These are phyloP conservation scores for Saccharomyces mikatae DNA, from an alignment of 805 yeast species.

Conservation along the genomic window DNA sequence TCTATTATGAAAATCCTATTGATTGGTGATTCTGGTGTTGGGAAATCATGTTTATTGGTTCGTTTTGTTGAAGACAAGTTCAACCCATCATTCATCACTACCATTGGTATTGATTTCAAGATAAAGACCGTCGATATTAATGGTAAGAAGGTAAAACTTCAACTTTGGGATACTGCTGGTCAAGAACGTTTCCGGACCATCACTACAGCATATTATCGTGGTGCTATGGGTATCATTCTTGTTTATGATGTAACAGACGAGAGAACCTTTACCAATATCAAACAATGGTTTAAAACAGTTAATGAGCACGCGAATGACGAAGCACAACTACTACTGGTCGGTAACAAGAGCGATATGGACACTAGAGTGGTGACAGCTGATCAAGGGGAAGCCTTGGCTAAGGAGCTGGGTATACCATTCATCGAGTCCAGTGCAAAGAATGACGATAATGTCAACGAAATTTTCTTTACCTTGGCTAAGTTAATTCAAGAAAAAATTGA, in stretches of 20 bases:
- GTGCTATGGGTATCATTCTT: slow-evolving; percentile 80
- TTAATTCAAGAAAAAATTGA: slow-evolving; percentile 73
- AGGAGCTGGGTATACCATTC: slow-evolving; percentile 80
- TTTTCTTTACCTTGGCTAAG: slow-evolving; percentile 82
- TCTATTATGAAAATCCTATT: slow-evolving; percentile 85
- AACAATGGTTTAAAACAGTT: slow-evolving; percentile 92
- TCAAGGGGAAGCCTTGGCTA: slow-evolving; percentile 85
- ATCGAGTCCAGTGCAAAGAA: slow-evolving; percentile 95
- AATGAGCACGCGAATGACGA: slow-evolving; percentile 95
- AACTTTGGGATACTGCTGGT: slow-evolving; percentile 97
- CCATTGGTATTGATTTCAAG: slow-evolving; percentile 97
- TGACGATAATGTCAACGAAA: slow-evolving; percentile 82
- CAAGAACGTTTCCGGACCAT: slow-evolving; percentile 92
- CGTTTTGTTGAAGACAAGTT: slow-evolving; percentile 95
- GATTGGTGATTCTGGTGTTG: slow-evolving; percentile 91
- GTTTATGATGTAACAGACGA: slow-evolving; percentile 84
- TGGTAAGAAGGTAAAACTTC: slow-evolving; percentile 87
- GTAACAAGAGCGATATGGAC: slow-evolving; percentile 89
- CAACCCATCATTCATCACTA: slow-evolving; percentile 92
- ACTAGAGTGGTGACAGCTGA: slow-evolving; percentile 80
- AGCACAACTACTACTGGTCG: slow-evolving; percentile 88
- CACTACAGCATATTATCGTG: slow-evolving; percentile 86
- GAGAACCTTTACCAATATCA: slow-evolving; percentile 84
- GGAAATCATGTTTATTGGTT: slow-evolving; percentile 80
- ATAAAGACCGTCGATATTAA: slow-evolving; percentile 91